Percentiles rank a stretch among this genome's conserved stretches.
Conservation (phyloP, 2,329 filamentous ascomycete species). For the Xylariaceae sp. region DNA sequence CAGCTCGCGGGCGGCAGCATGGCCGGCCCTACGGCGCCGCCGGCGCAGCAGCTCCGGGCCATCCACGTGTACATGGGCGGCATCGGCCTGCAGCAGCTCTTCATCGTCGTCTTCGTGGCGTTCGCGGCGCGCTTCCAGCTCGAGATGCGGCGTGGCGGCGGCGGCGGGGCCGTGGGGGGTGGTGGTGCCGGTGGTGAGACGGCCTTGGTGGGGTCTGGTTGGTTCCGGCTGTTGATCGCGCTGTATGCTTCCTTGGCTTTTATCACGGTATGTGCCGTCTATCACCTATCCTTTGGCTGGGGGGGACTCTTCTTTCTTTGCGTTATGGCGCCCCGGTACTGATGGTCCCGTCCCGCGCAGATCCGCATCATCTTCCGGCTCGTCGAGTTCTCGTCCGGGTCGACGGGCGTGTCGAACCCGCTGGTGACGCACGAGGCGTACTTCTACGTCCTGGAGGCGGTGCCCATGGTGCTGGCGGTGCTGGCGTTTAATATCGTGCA, state of each 20-base stretch:
- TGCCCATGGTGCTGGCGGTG: conserved; percentile 34
- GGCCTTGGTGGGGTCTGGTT: conserved; percentile 6
- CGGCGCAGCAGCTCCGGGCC: conserved; percentile 24
- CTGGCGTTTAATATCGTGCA: conserved; percentile 32
- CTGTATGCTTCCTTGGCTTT: conserved; percentile 32
- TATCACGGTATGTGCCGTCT: conserved; percentile 27
- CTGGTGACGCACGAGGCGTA: conserved; percentile 23
- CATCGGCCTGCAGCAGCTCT: conserved; percentile 46
- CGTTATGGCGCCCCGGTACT: too few species aligned
- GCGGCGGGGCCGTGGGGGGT: too few species aligned
- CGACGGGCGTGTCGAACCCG: conserved; percentile 25
- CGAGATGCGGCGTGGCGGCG: conserved; percentile 23
- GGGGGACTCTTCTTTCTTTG: too few species aligned
- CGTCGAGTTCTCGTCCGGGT: conserved; percentile 43
- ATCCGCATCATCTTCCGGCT: conserved; percentile 52
- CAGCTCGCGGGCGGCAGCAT: conserved; percentile 32
- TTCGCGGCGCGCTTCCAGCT: conserved; percentile 36
- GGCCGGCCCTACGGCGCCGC: conserved; percentile 19
- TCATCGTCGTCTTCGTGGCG: conserved; percentile 42
- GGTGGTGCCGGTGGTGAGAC: too few species aligned
- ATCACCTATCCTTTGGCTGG: too few species aligned
- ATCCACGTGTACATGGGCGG: conserved; percentile 49
- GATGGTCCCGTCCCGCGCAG: conserved; percentile 16
- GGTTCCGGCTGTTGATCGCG: conserved; percentile 22
- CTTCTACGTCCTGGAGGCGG: conserved; percentile 31